Conservation (phyloP, 2,329 filamentous ascomycete species). For the Paraphaeosphaeria minitans region DNA sequence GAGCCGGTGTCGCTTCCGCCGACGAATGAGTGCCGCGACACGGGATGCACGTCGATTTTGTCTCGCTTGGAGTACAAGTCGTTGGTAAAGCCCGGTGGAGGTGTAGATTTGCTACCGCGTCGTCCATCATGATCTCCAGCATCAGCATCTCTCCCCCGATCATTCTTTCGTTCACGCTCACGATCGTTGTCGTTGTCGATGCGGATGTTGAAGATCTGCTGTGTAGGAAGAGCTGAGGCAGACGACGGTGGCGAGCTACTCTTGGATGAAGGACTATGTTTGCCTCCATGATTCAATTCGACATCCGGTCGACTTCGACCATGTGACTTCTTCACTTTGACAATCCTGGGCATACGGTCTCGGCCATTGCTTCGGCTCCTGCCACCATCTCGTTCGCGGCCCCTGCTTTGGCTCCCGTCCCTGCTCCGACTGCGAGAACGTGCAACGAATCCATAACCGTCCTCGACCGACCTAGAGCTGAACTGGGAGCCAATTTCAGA, state of each 20-base stretch:
- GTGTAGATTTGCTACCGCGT: slow-evolving; percentile 3
- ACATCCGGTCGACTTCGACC: slow-evolving; percentile 20
- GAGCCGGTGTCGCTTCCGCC: slow-evolving; percentile 27
- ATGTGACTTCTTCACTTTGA: slow-evolving; percentile 18
- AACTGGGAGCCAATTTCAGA: slow-evolving; percentile 17
- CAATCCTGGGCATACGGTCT: slow-evolving; percentile 11
- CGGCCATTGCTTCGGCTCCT: slow-evolving; percentile 19
- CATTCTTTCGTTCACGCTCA: slow-evolving; percentile 15
- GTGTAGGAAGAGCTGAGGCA: slow-evolving; percentile 17
- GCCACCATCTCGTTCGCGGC: slow-evolving; percentile 6
- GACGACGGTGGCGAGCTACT: slow-evolving; percentile 25
- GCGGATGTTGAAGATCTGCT: slow-evolving; percentile 25
- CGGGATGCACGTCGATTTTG: slow-evolving; percentile 17
- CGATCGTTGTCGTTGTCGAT: slow-evolving; percentile 22
- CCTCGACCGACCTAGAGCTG: slow-evolving; percentile 27
- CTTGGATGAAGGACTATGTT: slow-evolving; percentile 23
- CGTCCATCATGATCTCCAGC: background rate
- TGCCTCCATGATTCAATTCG: slow-evolving; percentile 24
- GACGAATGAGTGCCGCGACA: slow-evolving; percentile 28
- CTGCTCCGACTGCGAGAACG: slow-evolving; percentile 19
- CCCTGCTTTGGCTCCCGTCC: slow-evolving; percentile 8
- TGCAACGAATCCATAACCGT: slow-evolving; percentile 24
- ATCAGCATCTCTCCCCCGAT: slow-evolving; percentile 11
- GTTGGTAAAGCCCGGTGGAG: slow-evolving; percentile 3
- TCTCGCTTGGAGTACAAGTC: slow-evolving; percentile 12